phyloP scores from a whole-genome alignment of 306 rosid genomes.

The Medicago lupulina region DNA sequence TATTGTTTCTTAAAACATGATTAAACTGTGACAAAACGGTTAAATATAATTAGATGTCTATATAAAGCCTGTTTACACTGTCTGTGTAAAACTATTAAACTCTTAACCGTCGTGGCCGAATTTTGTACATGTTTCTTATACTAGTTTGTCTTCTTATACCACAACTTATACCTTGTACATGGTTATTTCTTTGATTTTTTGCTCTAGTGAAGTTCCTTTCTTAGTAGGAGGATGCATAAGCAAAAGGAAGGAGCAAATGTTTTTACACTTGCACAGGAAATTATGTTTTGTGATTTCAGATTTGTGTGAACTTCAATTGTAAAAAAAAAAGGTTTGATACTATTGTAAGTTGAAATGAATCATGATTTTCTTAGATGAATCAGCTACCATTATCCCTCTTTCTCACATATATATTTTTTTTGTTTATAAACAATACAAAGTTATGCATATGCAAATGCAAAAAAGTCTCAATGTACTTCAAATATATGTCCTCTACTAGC shows the following conservation, averaged over 20 bases:
- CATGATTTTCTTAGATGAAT: neutral
- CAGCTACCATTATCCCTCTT: too few relatives aligned
- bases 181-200: conserved; percentile 34
- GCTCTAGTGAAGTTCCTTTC: conserved; percentile 22
- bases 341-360: neutral
- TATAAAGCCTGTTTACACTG: neutral
- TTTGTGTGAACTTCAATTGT: conserved; percentile 28
- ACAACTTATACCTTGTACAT: conserved; percentile 45
- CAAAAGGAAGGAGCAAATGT: conserved; percentile 10
- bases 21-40: neutral
- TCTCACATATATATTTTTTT: too few relatives aligned
- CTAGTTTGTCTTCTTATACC: conserved; percentile 33
- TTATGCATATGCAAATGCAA: too few relatives aligned
- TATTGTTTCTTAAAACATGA: neutral
- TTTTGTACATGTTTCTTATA: conserved; percentile 42
- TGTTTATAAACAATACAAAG: too few relatives aligned
- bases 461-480: too few relatives aligned
- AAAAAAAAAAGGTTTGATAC: neutral
- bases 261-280: conserved; percentile 13
- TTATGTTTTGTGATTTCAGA: conserved; percentile 12
- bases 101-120: conserved; percentile 12
- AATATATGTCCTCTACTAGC: too few relatives aligned
- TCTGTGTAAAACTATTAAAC: neutral
- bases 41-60: neutral
- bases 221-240: neutral